A percentile compares a stretch with the other conserved stretches of the same genome.
Conservation (phyloP, 352 stramenopile species). For the Phytophthora nicotianae region DNA sequence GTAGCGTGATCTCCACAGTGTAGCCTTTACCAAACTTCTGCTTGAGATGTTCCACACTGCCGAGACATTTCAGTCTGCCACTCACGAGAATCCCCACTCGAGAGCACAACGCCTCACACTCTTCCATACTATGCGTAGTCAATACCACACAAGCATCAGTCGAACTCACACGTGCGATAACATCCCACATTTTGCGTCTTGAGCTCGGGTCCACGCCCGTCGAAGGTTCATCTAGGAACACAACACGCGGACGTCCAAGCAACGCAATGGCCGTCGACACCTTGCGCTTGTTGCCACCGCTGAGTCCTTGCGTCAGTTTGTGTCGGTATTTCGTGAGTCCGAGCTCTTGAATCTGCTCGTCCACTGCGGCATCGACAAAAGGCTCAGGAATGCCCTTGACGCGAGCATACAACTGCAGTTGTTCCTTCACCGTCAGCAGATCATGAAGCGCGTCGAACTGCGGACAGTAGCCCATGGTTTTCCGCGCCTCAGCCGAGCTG, state of each 20-base stretch:
- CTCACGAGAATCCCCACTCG: constrained; percentile 76
- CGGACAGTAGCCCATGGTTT: constrained; percentile 89
- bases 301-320: constrained; percentile 48
- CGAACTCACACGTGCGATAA: constrained; percentile 80
- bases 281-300: constrained; percentile 91
- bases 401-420: constrained; percentile 90
- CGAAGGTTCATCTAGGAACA: constrained; percentile 96
- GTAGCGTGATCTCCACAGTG: constrained; percentile 85
- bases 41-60: constrained; percentile 95
- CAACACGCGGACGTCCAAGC: constrained; percentile 90
- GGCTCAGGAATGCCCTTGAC: constrained; percentile 77
- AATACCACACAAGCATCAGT: constrained; percentile 63
- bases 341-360: constrained; percentile 64
- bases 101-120: constrained; percentile 76
- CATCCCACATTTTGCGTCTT: constrained; percentile 93
- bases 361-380: constrained; percentile 46
- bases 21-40: constrained; percentile 96
- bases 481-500: constrained; percentile 36
- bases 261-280: constrained; percentile 95
- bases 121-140: constrained; percentile 85
- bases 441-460: constrained; percentile 96
- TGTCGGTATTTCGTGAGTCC: constrained; percentile 65
- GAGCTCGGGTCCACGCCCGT: constrained; percentile 94
- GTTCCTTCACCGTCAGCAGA: constrained; percentile 91
- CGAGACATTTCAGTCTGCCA: constrained; percentile 73